Evolutionary conservation across 108 stramenopile genomes (phyloP).

Genomic region (Poteriospumella lacustris): DNA sequence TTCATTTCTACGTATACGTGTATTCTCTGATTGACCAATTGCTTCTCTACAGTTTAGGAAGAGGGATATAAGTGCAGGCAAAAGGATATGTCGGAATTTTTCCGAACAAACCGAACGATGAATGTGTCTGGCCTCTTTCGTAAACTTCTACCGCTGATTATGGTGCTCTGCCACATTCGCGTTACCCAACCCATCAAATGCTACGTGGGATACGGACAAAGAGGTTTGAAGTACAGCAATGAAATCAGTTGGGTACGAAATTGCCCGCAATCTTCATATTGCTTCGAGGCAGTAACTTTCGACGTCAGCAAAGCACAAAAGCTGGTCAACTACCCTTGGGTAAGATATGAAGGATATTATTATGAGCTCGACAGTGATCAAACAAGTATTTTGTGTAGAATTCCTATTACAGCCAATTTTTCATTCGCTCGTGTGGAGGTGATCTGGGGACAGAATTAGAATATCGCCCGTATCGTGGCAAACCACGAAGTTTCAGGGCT

Average conservation of each 20-base stretch:
- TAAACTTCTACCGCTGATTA: too few relatives aligned
- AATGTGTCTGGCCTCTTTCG: too few relatives aligned
- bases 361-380: too few relatives aligned
- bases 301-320: conserved; percentile 2
- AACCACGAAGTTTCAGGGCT: background rate
- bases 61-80: too few relatives aligned
- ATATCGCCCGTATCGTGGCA: background rate
- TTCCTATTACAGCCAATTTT: conserved; percentile 20
- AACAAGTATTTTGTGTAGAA: background rate
- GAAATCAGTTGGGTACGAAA: background rate
- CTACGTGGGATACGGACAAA: background rate
- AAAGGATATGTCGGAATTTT: too few relatives aligned
- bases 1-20: too few relatives aligned
- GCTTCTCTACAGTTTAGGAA: too few relatives aligned
- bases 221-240: background rate
- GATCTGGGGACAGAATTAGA: background rate
- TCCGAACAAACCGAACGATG: too few relatives aligned
- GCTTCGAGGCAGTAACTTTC: conserved; percentile 7
- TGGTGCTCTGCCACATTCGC: too few relatives aligned
- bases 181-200: background rate
- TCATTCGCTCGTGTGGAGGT: conserved; percentile 7
- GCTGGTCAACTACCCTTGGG: background rate
- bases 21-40: too few relatives aligned
- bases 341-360: too few relatives aligned
- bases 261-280: background rate